Evolutionary conservation across 2,329 filamentous ascomycete genomes (phyloP).

Genomic region (Penicillium sp.): DNA sequence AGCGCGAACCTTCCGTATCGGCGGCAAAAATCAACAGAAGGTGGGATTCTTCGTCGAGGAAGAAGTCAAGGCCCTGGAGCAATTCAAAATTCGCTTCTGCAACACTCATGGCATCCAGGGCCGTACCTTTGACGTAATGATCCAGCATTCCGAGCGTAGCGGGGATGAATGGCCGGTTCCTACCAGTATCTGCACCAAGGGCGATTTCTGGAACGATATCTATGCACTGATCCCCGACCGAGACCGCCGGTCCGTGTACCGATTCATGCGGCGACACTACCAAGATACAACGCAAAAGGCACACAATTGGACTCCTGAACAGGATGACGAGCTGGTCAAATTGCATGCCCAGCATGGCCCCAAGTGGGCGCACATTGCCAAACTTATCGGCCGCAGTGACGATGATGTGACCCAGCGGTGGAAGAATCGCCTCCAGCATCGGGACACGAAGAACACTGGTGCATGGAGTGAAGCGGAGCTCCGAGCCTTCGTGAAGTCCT

Average conservation of each 20-base stretch:
- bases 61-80: constrained; percentile 35
- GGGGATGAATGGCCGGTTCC: constrained; percentile 27
- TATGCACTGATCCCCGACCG: constrained; percentile 39
- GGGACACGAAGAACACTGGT: constrained; percentile 37
- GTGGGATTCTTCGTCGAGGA: constrained; percentile 34
- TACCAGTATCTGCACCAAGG: constrained; percentile 25
- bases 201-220: constrained; percentile 40
- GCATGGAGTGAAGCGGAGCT: constrained; percentile 41
- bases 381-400: constrained; percentile 38
- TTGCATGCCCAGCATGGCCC: constrained; percentile 35
- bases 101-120: constrained; percentile 26
- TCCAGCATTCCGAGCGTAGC: constrained; percentile 37
- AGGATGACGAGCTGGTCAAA: constrained; percentile 43
- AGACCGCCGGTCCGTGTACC: constrained; percentile 40
- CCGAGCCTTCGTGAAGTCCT: constrained; percentile 25
- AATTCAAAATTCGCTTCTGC: constrained; percentile 38
- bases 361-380: constrained; percentile 42
- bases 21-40: constrained; percentile 19
- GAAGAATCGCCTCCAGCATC: constrained; percentile 45
- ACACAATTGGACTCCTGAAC: constrained; percentile 42
- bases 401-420: constrained; percentile 48
- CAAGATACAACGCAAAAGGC: constrained; percentile 39
- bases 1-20: constrained; percentile 8
- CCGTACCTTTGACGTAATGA: constrained; percentile 33
- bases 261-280: constrained; percentile 48